Conservation (phyloP, 2,329 filamentous ascomycete species). For the Fusarium domesticum region DNA sequence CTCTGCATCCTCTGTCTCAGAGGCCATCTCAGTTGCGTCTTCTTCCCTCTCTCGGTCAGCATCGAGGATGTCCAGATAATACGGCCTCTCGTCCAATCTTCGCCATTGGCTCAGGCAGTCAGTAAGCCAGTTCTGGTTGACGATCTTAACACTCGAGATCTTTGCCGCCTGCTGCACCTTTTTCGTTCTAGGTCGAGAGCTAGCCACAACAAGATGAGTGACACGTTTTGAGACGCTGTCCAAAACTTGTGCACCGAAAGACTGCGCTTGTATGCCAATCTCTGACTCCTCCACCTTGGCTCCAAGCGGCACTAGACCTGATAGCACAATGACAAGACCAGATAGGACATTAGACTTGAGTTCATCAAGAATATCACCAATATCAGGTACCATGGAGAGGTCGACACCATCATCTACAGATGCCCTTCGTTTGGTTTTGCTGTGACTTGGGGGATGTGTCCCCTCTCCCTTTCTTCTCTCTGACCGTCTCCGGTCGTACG, state of each 20-base stretch:
- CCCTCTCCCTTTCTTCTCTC: constrained; percentile 36
- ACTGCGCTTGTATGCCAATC: constrained; percentile 80
- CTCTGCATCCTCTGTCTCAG: constrained; percentile 30
- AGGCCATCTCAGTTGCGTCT: constrained; percentile 34
- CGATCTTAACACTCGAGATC: constrained; percentile 80
- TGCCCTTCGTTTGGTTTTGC: constrained; percentile 29
- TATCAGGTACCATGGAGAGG: constrained; percentile 67
- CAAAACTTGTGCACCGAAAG: constrained; percentile 71
- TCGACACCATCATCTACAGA: constrained; percentile 44
- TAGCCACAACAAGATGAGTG: constrained; percentile 72
- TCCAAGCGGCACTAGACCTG: constrained; percentile 82
- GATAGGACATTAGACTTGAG: constrained; percentile 76
- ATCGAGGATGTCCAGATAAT: constrained; percentile 72
- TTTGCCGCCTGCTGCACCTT: constrained; percentile 87
- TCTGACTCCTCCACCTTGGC: constrained; percentile 78
- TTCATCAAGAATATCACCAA: constrained; percentile 76
- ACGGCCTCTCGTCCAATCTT: constrained; percentile 73
- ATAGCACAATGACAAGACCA: constrained; percentile 78
- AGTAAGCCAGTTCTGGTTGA: constrained; percentile 85
- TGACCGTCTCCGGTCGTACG: constrained; percentile 63
- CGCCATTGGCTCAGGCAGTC: constrained; percentile 84
- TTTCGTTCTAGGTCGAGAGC: constrained; percentile 71
- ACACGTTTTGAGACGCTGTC: constrained; percentile 58
- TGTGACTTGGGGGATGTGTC: constrained; percentile 36
- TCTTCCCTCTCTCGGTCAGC: constrained; percentile 52